Base-by-base conservation (phyloP, 495 filamentous ascomycete species). In the Tuber borchii region DNA sequence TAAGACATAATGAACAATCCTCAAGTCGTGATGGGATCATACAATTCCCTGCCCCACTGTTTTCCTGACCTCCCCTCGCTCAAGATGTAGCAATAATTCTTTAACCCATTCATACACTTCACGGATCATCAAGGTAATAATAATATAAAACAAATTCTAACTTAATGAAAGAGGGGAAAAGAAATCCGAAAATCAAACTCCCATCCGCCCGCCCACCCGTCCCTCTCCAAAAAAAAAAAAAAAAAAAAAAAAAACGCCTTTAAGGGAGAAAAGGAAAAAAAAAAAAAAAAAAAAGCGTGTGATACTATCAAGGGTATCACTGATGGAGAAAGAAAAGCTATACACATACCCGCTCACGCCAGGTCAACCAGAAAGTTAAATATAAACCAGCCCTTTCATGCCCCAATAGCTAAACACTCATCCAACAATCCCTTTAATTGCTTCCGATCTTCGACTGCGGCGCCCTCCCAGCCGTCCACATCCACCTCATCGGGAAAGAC, bases 401-500 rank as follows among this genome's bases (percentile, higher is more conserved):
- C 73, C 12, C 81, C 81, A 20, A 79, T 73, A 22, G 81, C 75
- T 31, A 83, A 74, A 71, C 81, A 83, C 43, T 83, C 81, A 78
- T 97, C 94, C 74, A 97, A 84, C 69, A 95, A 85, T 37, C 85
- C 86, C 77, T 90, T 88, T 76, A 97, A 84, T 40, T 89, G 87
- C 70, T 88, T 86, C 43, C 87, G 86, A 79, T 95, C 93, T 43
- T 85, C 83, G 5, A 82, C 72, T 22, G 87, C 87, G 40, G 88
- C 90, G 8, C 93, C 94, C 77, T 93, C 90, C 94, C 94, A 97
- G 8, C 86, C 85, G 73, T 84, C 88, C 31, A 90, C 88, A 8
- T 87, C 87, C 42, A 87, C 88, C 75, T 93, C 91, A 72, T 91
- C 81, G 31, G 91, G 92, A 37, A 92, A 86, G 78, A 80, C 75